These are phyloP conservation scores for Pulveroboletus frians DNA, from an alignment of 768 basidiomycete genomes.

Conservation along the genomic window DNA sequence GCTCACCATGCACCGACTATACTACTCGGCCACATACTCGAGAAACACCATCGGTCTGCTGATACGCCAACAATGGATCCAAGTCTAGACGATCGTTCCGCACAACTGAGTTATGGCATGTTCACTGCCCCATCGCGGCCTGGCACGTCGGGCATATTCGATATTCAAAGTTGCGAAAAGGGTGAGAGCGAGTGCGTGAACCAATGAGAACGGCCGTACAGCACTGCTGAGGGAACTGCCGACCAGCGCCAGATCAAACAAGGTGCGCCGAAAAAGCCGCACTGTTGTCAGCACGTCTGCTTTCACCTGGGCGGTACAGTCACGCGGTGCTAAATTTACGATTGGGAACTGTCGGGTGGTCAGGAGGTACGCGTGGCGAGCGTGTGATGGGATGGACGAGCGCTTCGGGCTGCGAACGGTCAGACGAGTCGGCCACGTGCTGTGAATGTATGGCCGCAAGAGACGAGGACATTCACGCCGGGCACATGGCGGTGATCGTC, in stretches of 20 bases:
- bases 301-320: constrained; percentile 43
- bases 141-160: constrained; percentile 39
- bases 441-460: constrained; percentile 44
- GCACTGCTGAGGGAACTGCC: constrained; percentile 43
- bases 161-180: constrained; percentile 36
- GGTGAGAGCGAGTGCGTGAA: background rate
- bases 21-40: constrained; percentile 24
- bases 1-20: constrained; percentile 14
- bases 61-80: constrained; percentile 11
- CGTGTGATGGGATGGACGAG: constrained; percentile 20
- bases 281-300: constrained; percentile 49
- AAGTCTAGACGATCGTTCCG: constrained; percentile 10
- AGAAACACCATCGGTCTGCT: constrained; percentile 25
- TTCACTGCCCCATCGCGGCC: constrained; percentile 23
- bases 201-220: constrained; percentile 27
- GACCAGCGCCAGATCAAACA: constrained; percentile 21
- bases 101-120: background rate
- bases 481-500: too few relatives aligned
- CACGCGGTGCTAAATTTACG: constrained; percentile 52
- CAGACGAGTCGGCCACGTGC: constrained; percentile 5
- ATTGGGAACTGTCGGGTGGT: constrained; percentile 36
- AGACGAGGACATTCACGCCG: too few relatives aligned
- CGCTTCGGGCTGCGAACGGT: constrained; percentile 34
- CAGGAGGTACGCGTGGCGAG: constrained; percentile 3
- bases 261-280: constrained; percentile 10